These are phyloP conservation scores for Metschnikowia kunwiensis DNA, from an alignment of 805 yeast genomes.

Conservation along the genomic window DNA sequence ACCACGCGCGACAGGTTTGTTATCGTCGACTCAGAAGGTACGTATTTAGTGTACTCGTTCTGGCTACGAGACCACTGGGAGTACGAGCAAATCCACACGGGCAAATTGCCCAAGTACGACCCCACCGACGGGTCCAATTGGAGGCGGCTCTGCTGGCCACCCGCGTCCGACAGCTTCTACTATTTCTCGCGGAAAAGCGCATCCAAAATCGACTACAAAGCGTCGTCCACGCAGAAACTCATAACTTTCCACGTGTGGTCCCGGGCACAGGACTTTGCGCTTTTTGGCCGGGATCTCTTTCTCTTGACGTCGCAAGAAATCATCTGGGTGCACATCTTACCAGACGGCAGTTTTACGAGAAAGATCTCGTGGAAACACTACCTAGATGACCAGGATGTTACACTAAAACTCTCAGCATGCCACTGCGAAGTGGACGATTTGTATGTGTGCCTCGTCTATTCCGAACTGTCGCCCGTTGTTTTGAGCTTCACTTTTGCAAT, in stretches of 20 bases:
- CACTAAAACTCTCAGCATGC: constrained; percentile 36
- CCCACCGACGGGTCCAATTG: constrained; percentile 15
- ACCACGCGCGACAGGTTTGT: constrained; percentile 5
- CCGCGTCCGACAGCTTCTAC: constrained; percentile 4
- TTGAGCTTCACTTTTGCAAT: constrained; percentile 34
- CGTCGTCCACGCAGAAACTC: constrained; percentile 4
- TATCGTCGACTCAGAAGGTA: constrained; percentile 6
- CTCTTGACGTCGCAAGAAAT: constrained; percentile 67
- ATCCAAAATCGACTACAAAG: neutral
- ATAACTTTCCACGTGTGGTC: constrained; percentile 17
- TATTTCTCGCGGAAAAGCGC: constrained; percentile 12
- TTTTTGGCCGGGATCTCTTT: constrained; percentile 34
- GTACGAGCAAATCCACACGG: neutral
- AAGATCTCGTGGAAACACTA: constrained; percentile 73
- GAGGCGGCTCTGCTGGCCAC: constrained; percentile 13
- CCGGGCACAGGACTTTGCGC: constrained; percentile 13
- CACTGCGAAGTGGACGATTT: constrained; percentile 16
- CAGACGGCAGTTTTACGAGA: constrained; percentile 35
- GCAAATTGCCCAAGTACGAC: constrained; percentile 3
- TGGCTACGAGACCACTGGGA: constrained; percentile 6
- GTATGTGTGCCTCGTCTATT: constrained; percentile 23
- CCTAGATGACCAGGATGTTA: constrained; percentile 52
- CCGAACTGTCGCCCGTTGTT: constrained; percentile 29
- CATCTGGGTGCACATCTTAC: constrained; percentile 44
- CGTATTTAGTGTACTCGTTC: constrained; percentile 5